These are phyloP conservation scores for Datura wrightii DNA, from an alignment of 257 asterid genomes.

Conservation along the genomic window DNA sequence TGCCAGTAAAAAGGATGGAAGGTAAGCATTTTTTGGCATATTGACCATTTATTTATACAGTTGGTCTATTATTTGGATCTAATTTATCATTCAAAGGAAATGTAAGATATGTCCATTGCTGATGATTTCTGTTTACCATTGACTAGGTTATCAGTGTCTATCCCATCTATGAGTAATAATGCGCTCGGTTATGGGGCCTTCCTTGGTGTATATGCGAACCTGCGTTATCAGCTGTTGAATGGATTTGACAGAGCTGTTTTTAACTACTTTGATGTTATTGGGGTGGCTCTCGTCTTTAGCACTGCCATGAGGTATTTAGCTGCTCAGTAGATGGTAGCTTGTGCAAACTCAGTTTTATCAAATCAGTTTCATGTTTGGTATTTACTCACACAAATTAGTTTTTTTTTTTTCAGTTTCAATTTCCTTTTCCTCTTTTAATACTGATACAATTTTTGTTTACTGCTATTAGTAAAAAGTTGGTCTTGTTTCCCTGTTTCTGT, in stretches of 20 bases:
- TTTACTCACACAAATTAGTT: not conserved
- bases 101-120: constrained; percentile 4
- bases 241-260: constrained; percentile 79
- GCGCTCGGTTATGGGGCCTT: constrained; percentile 98
- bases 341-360: not conserved
- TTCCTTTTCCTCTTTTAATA: not conserved
- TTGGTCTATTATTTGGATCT: not conserved
- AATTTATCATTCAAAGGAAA: constrained; percentile 12
- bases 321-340: not conserved
- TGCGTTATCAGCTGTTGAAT: constrained; percentile 85
- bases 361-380: not conserved
- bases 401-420: not conserved
- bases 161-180: constrained; percentile 84
- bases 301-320: constrained; percentile 75
- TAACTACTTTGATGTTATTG: constrained; percentile 91
- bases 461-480: not conserved
- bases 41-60: not conserved
- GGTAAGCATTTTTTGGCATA: constrained; percentile 48
- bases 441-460: not conserved
- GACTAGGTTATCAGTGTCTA: constrained; percentile 77
- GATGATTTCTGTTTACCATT: not conserved
- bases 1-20: constrained; percentile 89
- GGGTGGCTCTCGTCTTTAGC: constrained; percentile 79
- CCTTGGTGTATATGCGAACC: constrained; percentile 91
- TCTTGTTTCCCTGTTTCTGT: not conserved